Base-by-base conservation (phyloP, 495 filamentous ascomycete genomes). In the Daldinia vernicosa region DNA sequence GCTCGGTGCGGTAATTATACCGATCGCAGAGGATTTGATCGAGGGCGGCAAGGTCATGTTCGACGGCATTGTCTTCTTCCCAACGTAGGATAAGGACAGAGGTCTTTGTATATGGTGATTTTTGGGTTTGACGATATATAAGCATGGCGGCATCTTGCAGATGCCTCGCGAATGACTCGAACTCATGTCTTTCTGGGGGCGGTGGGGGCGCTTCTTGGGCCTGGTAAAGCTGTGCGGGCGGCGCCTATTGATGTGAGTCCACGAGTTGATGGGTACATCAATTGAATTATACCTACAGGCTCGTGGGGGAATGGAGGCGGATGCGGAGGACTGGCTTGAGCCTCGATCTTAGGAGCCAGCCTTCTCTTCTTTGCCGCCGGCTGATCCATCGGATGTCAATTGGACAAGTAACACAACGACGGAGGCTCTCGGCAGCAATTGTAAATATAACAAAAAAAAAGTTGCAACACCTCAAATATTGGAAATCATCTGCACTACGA, bases 111-210 rank as follows among this genome's bases (percentile, higher is more conserved):
- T 88, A 85, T 3, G 79, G 81, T 4, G 83, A 81, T 66, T 80
- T 80, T 67, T 86, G 81, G 14, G 81, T 83, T 77, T 85, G 83
- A 61, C 83, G 79, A 64, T 85, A 83, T 69, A 85, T 84, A 69
- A 84, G 74, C 79, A 85, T 86, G 53, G 84, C 83, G 12, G 84
- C 85, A 82, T 88, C 85, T 72, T 88, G 85, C 28, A 88, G 81
- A 76, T 88, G 85, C 9, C 85, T 80, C 22, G 85, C 85, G 67
- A 86, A 88, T 33, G 83, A 81, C 71, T 88, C 85, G 78, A 88
- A 88, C 63, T 85, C 84, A 67, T 83, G 83, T 54, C 82, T 81
- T 69, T 84, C 82, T 35, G 80, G 66, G 17, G 76, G 69, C 43
- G 77, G 77, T 51, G 75, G 75, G 35, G 70, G 66, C 15, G 52